Evolutionary conservation across 2,329 filamentous ascomycete species (phyloP), one percentile per base, ranked within the genome.

Genomic region (Hypoxylon sp.): DNA sequence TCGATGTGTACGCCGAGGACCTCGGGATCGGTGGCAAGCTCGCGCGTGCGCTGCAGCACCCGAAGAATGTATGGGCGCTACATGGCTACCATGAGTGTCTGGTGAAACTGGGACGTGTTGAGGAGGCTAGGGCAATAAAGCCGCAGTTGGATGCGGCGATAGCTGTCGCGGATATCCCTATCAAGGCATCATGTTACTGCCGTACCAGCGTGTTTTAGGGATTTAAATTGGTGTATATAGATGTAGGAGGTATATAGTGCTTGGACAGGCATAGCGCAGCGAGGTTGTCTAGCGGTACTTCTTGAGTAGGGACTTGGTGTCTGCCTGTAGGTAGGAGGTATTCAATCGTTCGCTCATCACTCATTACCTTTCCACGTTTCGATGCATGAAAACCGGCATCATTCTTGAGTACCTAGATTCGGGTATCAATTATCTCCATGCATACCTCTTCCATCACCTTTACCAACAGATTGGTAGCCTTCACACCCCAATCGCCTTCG

Each of bases 21-120:
- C 76, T 92, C 13, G 90, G 90, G 0, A 73, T 90, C 13, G 84
- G 86, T 61, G 81, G 84, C n/a, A 86, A 84, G 0, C 77, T 93
- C 2, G 89, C 91, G 0, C 83, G 92, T 19, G 86, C 90, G 0
- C 81, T 88, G 54, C 87, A 87, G 68, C 92, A 93, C 77, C 89
- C 87, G 6, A 90, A 90, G 53, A 94, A 94, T 70, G 88, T 94
- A 0, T 94, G 92, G 92, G 86, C 91, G 3, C 77, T 94, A 67
- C 90, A 92, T 72, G 92, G 92, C 0, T 91, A 89, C 70, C 86
- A 92, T 69, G 92, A 94, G 79, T 92, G 92, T 74, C 75, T 93
- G 53, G 70, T 83, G 2, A 86, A 81, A 66, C 76, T 91, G 13
- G 88, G 86, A 0, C 79, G 83, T n/a, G 51, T 50, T 0, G 74